Evolutionary conservation across 148 eudicot species (phyloP).

Genomic region (Pouteria glomerata): DNA sequence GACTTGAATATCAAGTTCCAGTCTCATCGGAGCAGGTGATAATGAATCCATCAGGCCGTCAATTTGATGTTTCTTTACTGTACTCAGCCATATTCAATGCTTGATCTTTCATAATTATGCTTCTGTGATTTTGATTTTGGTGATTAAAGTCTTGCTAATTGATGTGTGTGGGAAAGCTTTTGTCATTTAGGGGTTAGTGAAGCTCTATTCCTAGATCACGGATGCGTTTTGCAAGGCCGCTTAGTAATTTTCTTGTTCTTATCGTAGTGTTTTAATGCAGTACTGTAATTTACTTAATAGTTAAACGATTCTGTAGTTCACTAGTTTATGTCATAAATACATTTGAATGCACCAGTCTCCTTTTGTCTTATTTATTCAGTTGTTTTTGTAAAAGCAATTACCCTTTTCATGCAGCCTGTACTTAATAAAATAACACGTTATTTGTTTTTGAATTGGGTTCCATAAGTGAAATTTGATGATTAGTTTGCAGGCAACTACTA

Average conservation of each 20-base stretch:
- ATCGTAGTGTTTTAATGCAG: conserved; percentile 7
- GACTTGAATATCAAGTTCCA: conserved; percentile 83
- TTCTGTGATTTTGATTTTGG: conserved; percentile 1
- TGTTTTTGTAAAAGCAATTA: background rate
- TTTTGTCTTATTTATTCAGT: background rate
- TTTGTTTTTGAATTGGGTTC: too few species aligned
- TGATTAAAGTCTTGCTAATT: conserved; percentile 25
- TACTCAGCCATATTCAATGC: background rate
- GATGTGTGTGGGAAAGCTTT: conserved; percentile 16
- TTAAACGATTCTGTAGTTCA: background rate
- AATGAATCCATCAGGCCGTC: background rate
- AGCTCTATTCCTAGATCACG: conserved; percentile 38
- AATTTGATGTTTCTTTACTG: background rate
- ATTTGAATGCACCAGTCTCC: too few species aligned
- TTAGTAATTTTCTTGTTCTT: conserved; percentile 42
- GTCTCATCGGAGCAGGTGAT: conserved; percentile 81
- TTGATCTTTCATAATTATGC: conserved; percentile 7
- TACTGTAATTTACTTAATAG: background rate
- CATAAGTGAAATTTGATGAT: too few species aligned
- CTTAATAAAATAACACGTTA: too few species aligned
- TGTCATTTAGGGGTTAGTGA: conserved; percentile 46
- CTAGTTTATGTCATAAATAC: background rate
- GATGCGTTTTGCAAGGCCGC: conserved; percentile 35
- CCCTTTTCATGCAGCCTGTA: too few species aligned
- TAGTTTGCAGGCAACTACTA: too few species aligned